These are phyloP conservation scores for Colletotrichum liriopes DNA, from an alignment of 2,329 filamentous ascomycete genomes.

Conservation along the genomic window DNA sequence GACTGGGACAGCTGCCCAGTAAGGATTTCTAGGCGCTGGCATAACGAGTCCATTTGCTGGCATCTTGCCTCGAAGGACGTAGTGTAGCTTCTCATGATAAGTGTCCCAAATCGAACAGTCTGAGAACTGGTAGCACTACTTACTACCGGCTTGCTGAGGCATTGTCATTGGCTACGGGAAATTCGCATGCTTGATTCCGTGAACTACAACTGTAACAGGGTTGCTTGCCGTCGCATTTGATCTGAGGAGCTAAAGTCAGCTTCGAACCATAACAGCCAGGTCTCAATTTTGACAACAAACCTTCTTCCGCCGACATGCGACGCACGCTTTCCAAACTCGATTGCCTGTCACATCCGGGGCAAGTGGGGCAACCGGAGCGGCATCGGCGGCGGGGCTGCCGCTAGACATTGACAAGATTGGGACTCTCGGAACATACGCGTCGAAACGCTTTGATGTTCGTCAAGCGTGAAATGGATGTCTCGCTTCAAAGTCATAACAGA, in stretches of 20 bases:
- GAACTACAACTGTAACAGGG: constrained; percentile 48
- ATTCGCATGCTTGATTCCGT: constrained; percentile 44
- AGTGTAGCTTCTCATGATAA: constrained; percentile 39
- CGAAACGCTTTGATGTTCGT: background rate
- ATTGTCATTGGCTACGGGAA: constrained; percentile 46
- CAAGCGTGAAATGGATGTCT: background rate
- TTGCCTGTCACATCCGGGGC: constrained; percentile 46
- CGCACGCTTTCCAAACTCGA: constrained; percentile 44
- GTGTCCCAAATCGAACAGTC: background rate
- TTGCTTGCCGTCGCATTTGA: constrained; percentile 49
- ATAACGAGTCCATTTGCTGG: constrained; percentile 47
- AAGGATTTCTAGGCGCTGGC: constrained; percentile 46
- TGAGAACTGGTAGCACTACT: background rate
- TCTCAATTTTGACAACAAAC: constrained; percentile 15
- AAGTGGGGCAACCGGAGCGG: background rate
- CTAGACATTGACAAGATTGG: background rate
- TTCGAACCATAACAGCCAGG: too few species aligned
- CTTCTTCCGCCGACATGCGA: constrained; percentile 45
- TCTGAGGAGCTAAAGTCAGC: constrained; percentile 33
- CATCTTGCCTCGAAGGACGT: constrained; percentile 46
- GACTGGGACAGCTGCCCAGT: constrained; percentile 41
- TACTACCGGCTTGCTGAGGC: constrained; percentile 46
- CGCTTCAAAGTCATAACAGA: background rate
- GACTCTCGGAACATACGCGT: background rate
- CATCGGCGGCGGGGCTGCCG: background rate